Evolutionary conservation across 148 eudicot genomes (phyloP).

Genomic region (Vaccinium corymbosum): DNA sequence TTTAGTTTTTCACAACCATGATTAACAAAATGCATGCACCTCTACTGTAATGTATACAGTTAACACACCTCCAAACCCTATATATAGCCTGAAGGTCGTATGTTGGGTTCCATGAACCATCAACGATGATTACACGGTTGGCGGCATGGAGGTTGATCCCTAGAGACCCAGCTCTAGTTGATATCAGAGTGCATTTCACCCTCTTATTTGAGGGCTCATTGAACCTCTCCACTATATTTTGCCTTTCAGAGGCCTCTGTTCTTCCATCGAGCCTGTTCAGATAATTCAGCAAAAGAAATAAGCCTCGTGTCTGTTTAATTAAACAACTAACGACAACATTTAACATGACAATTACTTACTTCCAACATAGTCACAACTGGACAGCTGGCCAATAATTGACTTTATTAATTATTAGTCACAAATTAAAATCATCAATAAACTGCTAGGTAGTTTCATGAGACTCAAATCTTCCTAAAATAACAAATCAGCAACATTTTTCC

Average conservation of each 20-base stretch:
- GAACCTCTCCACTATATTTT: constrained; percentile 79
- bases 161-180: constrained; percentile 92
- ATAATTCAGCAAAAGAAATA: constrained; percentile 13
- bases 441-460: neutral
- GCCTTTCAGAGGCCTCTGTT: constrained; percentile 82
- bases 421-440: neutral
- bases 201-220: constrained; percentile 71
- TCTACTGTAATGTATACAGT: neutral
- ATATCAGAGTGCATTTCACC: constrained; percentile 88
- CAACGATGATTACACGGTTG: constrained; percentile 90
- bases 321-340: neutral
- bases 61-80: constrained; percentile 85
- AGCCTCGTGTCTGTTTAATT: neutral
- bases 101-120: constrained; percentile 99
- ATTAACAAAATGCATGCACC: neutral
- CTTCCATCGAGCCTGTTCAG: constrained; percentile 84
- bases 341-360: neutral
- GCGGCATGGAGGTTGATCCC: constrained; percentile 98
- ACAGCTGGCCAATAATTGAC: constrained; percentile 2
- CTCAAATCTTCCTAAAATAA: neutral
- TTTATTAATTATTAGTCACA: neutral
- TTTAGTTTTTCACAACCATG: neutral
- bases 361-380: neutral
- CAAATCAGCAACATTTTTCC: neutral
- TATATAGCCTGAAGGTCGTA: constrained; percentile 97